Percentiles rank a stretch among this genome's conserved stretches.
These are phyloP conservation scores for Quaeritorhiza haematococci DNA, from an alignment of 371 early-diverging fungal species.

Conservation along the genomic window DNA sequence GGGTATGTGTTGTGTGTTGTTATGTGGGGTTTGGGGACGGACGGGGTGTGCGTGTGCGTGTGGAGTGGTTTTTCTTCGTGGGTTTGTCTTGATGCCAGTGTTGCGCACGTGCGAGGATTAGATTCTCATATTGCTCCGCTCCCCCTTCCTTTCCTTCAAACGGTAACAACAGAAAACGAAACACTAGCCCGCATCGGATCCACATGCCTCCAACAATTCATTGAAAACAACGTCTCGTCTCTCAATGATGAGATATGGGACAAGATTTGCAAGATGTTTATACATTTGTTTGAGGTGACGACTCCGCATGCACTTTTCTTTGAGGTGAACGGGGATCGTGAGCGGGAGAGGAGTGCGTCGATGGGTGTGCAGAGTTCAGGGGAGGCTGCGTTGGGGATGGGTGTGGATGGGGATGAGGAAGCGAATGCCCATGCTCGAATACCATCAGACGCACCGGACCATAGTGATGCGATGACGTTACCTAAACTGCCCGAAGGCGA, in stretches of 20 bases:
- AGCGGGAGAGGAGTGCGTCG: neutral
- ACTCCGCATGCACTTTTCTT: constrained; percentile 77
- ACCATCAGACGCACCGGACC: constrained; percentile 4
- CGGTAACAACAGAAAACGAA: constrained; percentile 68
- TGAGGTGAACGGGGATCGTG: constrained; percentile 20
- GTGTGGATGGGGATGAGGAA: neutral
- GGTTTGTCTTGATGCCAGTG: neutral
- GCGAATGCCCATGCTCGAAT: too few species aligned
- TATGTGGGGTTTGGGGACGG: too few species aligned
- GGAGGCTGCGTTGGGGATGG: neutral
- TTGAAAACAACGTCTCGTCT: constrained; percentile 69
- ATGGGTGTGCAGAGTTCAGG: neutral
- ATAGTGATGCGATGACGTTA: too few species aligned
- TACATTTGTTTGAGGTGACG: constrained; percentile 68
- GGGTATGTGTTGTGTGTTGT: constrained; percentile 20
- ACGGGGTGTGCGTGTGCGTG: too few species aligned
- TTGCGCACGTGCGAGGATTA: too few species aligned
- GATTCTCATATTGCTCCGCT: too few species aligned
- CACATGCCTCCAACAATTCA: constrained; percentile 82
- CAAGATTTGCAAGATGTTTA: constrained; percentile 61
- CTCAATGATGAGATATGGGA: constrained; percentile 69
- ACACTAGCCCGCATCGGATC: constrained; percentile 87
- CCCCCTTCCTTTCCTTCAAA: too few species aligned
- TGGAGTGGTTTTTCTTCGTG: neutral
- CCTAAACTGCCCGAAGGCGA: neutral